These are phyloP conservation scores for Hirschioporus abietinus DNA, from an alignment of 768 basidiomycete genomes.

Conservation along the genomic window DNA sequence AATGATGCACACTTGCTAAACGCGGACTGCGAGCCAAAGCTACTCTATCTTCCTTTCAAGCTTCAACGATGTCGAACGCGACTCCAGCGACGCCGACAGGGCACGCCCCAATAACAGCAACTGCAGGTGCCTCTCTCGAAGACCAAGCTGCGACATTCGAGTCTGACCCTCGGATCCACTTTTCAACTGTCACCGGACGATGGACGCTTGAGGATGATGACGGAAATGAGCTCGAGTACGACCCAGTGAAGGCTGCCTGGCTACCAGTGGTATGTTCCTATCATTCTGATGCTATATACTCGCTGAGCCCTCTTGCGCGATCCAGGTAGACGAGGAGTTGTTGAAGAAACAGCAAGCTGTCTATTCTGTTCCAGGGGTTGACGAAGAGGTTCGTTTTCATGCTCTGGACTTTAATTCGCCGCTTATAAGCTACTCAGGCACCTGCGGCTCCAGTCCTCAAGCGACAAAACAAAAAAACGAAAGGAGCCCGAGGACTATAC, in stretches of 20 bases:
- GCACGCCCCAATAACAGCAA: slow-evolving; percentile 36
- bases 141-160: slow-evolving; percentile 66
- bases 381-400: slow-evolving; percentile 70
- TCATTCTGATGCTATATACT: not conserved
- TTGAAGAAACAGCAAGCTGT: slow-evolving; percentile 90
- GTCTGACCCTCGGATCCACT: slow-evolving; percentile 78
- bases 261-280: slow-evolving; percentile 64
- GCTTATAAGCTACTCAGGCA: slow-evolving; percentile 41
- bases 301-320: not conserved
- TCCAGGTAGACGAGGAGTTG: slow-evolving; percentile 81
- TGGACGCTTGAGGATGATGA: slow-evolving; percentile 92
- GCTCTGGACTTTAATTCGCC: slow-evolving; percentile 17
- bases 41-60: not conserved
- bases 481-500: slow-evolving; percentile 72
- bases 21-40: no score
- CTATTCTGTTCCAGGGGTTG: slow-evolving; percentile 88
- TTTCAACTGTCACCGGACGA: slow-evolving; percentile 64
- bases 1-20: not conserved
- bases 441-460: slow-evolving; percentile 84
- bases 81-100: slow-evolving; percentile 9
- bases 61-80: not conserved
- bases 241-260: slow-evolving; percentile 71
- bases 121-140: slow-evolving; percentile 49
- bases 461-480: slow-evolving; percentile 75
- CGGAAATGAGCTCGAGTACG: slow-evolving; percentile 89